Percentiles rank a stretch among this genome's conserved stretches.
Evolutionary conservation across 352 stramenopile species (phyloP).

Genomic region (Globisporangium paroecandrum): DNA sequence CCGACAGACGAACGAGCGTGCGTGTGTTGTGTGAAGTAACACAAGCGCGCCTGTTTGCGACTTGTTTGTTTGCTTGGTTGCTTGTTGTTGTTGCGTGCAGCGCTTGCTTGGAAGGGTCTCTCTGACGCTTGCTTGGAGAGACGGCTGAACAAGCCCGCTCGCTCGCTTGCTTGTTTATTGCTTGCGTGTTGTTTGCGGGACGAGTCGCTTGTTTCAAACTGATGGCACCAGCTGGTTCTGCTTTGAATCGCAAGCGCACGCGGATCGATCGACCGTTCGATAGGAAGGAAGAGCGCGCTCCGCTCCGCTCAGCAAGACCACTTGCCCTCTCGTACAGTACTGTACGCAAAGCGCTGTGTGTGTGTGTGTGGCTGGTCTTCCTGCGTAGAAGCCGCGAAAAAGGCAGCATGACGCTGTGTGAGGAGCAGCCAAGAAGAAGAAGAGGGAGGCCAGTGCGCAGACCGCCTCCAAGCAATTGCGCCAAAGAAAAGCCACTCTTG

Average conservation of each 20-base stretch:
- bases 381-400: background rate
- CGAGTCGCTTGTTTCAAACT: slow-evolving; percentile 4
- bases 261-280: background rate
- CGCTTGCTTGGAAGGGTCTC: slow-evolving; percentile 10
- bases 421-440: background rate
- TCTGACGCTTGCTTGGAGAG: background rate
- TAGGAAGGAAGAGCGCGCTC: background rate
- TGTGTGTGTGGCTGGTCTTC: background rate
- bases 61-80: background rate
- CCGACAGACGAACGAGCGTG: background rate
- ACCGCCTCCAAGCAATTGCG: background rate
- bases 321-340: background rate
- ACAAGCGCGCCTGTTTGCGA: slow-evolving; percentile 2
- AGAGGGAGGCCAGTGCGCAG: background rate
- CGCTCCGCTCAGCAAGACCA: background rate
- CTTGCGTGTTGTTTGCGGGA: background rate
- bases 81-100: background rate
- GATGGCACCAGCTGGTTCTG: background rate
- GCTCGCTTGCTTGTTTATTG: background rate
- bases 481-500: slow-evolving; percentile 1
- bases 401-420: background rate
- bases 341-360: background rate
- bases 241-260: background rate
- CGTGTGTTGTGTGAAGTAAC: slow-evolving; percentile 4
- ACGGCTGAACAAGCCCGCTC: background rate